Evolutionary conservation across 768 basidiomycete species (phyloP).

Genomic region (Hortiboletus campestris): DNA sequence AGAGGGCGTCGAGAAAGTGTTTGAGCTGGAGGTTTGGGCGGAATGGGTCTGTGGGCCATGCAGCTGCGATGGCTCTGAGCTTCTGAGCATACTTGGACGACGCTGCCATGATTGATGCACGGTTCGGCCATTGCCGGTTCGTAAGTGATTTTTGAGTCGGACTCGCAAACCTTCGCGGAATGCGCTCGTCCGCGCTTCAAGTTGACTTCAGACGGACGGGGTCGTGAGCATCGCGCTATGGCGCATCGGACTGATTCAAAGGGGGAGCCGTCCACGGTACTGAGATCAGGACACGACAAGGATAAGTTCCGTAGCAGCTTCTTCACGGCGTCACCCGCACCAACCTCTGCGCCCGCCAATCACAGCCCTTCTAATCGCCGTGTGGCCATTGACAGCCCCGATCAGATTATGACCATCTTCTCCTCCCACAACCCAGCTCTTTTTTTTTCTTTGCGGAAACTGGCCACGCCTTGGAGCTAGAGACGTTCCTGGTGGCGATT

Average conservation of each 20-base stretch:
- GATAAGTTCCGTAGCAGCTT: too few species aligned
- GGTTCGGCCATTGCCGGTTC: neutral
- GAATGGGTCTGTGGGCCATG: slow-evolving; percentile 74
- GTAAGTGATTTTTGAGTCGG: slow-evolving; percentile 14
- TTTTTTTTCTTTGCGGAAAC: neutral
- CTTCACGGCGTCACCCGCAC: too few species aligned
- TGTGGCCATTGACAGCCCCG: neutral
- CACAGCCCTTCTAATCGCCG: neutral
- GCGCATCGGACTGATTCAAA: too few species aligned
- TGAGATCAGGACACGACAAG: too few species aligned
- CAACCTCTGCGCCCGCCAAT: neutral
- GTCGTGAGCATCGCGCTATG: too few species aligned
- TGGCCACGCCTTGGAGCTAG: neutral
- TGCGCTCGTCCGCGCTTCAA: too few species aligned
- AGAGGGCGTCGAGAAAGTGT: slow-evolving; percentile 59
- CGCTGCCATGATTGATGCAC: slow-evolving; percentile 17
- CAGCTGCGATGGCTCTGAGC: slow-evolving; percentile 52
- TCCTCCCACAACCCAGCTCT: neutral
- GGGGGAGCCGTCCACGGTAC: too few species aligned
- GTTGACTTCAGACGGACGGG: too few species aligned
- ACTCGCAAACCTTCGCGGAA: slow-evolving; percentile 26
- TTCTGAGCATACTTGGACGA: slow-evolving; percentile 45
- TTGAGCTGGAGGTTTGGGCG: slow-evolving; percentile 74
- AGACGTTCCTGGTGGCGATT: neutral
- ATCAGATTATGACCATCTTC: neutral